Percentiles rank a stretch among this genome's conserved stretches.
These are phyloP conservation scores for Leucoagaricus sp. DNA, from an alignment of 1,284 basidiomycete species.

Conservation along the genomic window DNA sequence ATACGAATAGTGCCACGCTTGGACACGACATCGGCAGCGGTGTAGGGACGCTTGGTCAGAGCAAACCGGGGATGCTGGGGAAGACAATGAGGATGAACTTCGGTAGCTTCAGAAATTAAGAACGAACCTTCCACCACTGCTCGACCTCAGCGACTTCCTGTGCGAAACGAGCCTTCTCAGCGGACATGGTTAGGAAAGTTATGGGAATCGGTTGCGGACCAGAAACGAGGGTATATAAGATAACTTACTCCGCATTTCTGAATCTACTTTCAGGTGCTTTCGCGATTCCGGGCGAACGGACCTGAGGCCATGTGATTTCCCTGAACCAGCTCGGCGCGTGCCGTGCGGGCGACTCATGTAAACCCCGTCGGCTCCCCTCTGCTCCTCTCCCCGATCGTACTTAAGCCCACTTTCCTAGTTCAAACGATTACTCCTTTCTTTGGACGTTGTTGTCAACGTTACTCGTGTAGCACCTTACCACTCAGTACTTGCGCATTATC, in stretches of 20 bases:
- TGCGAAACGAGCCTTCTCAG: slow-evolving; percentile 69
- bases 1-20: slow-evolving; percentile 91
- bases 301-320: slow-evolving; percentile 39
- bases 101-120: not conserved
- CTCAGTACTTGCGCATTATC: slow-evolving; percentile 13
- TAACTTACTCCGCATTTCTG: slow-evolving; percentile 18
- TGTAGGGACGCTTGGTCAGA: slow-evolving; percentile 86
- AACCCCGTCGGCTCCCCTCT: slow-evolving; percentile 32
- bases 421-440: not conserved
- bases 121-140: slow-evolving; percentile 88
- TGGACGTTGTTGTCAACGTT: not conserved
- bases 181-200: slow-evolving; percentile 45
- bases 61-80: slow-evolving; percentile 83
- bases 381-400: slow-evolving; percentile 10
- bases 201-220: slow-evolving; percentile 15
- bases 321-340: slow-evolving; percentile 25
- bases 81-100: slow-evolving; percentile 1
- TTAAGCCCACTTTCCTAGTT: slow-evolving; percentile 17
- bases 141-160: slow-evolving; percentile 85
- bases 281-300: slow-evolving; percentile 19
- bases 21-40: slow-evolving; percentile 89
- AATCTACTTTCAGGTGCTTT: slow-evolving; percentile 22
- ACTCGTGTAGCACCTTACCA: not conserved
- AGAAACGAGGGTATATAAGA: slow-evolving; percentile 26
- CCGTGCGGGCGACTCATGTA: slow-evolving; percentile 23